Base-by-base conservation (phyloP, 1,284 basidiomycete species). In the Leccinum pachyderme region DNA sequence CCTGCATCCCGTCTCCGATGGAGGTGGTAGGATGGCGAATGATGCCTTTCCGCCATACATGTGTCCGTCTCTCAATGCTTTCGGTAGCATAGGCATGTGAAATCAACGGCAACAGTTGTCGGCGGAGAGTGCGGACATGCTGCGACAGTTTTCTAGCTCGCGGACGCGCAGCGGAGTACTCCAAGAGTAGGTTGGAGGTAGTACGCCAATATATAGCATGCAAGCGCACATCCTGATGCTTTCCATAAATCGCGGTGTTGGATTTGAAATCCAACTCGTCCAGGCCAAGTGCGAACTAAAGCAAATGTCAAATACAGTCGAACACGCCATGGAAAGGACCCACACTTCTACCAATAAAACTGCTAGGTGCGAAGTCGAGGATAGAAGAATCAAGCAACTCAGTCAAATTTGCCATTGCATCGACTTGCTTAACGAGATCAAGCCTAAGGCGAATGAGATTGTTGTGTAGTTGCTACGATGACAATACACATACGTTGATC, bases 301-400 rank as follows among this genome's bases (percentile, higher is more conserved):
- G 18, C 11, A 7, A 9, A 25, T 22, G 51, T 71, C 45, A 60
- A 44, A 48, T 3, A 18, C 27, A 15, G 11, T n/a, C 12, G 3
- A 35, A 25, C 13, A 29, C 12, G 22, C n/a, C 1, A 50, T 2
- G 27, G 18, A 54, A 46, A 5, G 3, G 25, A 49, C 67, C 4
- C 51, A 69, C 68, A 8, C 58, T 72, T 67, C 59, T 66, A 9
- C 71, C 68, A 28, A 70, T 52, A 35, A 70, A 70, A 49, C 70
- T 56, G 0, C 60, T 44, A 7, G 61, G 25, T 0, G 60, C 57
- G 12, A 70, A 62, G 35, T 68, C 68, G 12, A 68, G 51, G 13
- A 70, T 33, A 47, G 57, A 31, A 24, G 53, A 24, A 8, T 64
- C 56, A 2, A 67, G 46, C 13, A 45, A 44, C 15, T 60, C 57